A percentile compares a stretch with the other conserved stretches of the same genome.
Evolutionary conservation across 805 yeast genomes (phyloP).

Genomic region (Wickerhamomyces bisporus): DNA sequence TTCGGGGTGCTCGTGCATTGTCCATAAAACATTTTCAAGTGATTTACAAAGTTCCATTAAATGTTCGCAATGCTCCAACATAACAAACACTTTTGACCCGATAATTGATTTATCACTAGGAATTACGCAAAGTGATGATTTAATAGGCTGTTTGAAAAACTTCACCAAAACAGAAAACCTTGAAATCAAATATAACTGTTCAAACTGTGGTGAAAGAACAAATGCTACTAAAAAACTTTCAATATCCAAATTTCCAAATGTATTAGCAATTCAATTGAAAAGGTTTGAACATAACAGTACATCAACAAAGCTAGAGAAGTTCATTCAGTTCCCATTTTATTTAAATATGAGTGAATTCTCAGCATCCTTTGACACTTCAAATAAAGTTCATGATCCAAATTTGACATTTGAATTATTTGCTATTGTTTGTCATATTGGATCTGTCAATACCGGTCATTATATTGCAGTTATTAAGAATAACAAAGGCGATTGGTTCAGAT

Average conservation of each 20-base stretch:
- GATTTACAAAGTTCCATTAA: constrained; percentile 72
- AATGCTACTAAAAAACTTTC: constrained; percentile 69
- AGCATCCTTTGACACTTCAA: constrained; percentile 13
- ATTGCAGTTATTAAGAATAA: constrained; percentile 68
- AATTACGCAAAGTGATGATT: constrained; percentile 38
- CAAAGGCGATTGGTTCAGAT: constrained; percentile 82
- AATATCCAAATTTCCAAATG: constrained; percentile 66
- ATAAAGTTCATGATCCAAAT: constrained; percentile 27
- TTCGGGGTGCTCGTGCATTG: constrained; percentile 61
- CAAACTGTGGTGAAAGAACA: constrained; percentile 54
- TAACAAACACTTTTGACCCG: constrained; percentile 70
- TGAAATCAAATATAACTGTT: constrained; percentile 70
- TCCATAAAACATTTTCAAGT: constrained; percentile 82
- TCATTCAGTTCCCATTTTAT: constrained; percentile 66
- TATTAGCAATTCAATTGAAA: constrained; percentile 80
- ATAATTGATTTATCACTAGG: constrained; percentile 86
- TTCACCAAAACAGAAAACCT: constrained; percentile 76
- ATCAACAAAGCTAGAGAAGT: constrained; percentile 65
- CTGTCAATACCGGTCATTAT: constrained; percentile 95
- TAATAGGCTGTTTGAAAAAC: constrained; percentile 64
- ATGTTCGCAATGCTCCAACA: constrained; percentile 63
- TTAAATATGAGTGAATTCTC: constrained; percentile 66
- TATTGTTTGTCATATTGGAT: constrained; percentile 83
- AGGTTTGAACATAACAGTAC: constrained; percentile 40
- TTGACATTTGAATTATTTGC: constrained; percentile 80